Evolutionary conservation across 495 filamentous ascomycete species (phyloP).

Genomic region (Friedmanniomyces endolithicus): DNA sequence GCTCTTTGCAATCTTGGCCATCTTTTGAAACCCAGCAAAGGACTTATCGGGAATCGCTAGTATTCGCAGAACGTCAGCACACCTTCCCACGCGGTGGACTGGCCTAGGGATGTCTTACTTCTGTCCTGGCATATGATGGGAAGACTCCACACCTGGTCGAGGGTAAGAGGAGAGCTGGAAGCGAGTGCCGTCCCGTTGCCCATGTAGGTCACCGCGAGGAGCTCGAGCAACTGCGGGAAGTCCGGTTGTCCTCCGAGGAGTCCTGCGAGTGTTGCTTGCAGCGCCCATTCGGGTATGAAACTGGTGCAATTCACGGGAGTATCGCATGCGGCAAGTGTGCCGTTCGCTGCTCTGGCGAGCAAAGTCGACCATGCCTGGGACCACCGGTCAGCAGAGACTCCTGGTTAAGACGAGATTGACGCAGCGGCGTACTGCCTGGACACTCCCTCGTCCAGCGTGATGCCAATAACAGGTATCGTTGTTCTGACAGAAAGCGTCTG

Average conservation of each 20-base stretch:
- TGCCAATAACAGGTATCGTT: background rate
- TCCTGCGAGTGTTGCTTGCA: background rate
- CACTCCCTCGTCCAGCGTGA: background rate
- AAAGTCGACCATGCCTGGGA: background rate
- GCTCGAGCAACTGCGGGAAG: background rate
- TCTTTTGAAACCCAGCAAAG: background rate
- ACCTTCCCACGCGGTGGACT: background rate
- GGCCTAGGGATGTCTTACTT: background rate
- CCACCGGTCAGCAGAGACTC: background rate
- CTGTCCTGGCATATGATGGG: background rate
- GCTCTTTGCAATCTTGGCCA: background rate
- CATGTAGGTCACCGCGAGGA: background rate
- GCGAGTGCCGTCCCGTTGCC: background rate
- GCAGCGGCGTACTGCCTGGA: background rate
- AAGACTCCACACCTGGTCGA: conserved; percentile 1
- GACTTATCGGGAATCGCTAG: background rate
- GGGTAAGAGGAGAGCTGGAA: background rate
- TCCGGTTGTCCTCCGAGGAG: background rate
- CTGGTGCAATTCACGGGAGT: background rate
- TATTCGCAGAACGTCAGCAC: background rate
- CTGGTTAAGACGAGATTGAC: too few species aligned
- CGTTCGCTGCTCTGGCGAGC: conserved; percentile 1
- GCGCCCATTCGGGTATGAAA: background rate
- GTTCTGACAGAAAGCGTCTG: conserved; percentile 2
- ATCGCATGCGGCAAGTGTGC: conserved; percentile 1